A percentile compares a stretch with the other conserved stretches of the same genome.
Conservation (phyloP, 2,329 filamentous ascomycete species). For the Chlorencoelia australis region DNA sequence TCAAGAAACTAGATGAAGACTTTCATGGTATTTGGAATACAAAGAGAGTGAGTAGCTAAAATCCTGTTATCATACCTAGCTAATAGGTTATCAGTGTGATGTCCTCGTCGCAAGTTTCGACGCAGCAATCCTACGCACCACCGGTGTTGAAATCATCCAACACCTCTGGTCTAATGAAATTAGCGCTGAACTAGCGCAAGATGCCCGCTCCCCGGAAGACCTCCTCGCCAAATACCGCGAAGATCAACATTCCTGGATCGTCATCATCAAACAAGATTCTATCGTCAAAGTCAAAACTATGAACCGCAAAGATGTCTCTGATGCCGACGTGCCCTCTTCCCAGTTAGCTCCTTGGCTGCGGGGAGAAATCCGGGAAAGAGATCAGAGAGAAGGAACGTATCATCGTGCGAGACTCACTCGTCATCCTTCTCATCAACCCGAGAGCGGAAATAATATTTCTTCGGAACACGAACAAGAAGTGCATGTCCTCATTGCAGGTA, state of each 20-base stretch:
- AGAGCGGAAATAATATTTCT: no score
- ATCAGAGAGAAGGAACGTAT: conserved; percentile 46
- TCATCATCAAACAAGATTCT: conserved; percentile 73
- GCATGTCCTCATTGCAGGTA: conserved; percentile 72
- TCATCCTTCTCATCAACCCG: conserved; percentile 17
- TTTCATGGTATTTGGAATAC: conserved; percentile 46
- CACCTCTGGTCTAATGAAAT: conserved; percentile 76
- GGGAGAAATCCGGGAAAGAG: conserved; percentile 70
- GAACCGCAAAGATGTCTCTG: conserved; percentile 61
- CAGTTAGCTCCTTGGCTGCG: conserved; percentile 75
- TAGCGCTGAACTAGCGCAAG: conserved; percentile 76
- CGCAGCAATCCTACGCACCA: conserved; percentile 60
- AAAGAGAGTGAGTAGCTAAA: conserved; percentile 49
- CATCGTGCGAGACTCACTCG: conserved; percentile 31
- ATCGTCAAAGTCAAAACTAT: conserved; percentile 73
- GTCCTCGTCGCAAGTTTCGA: conserved; percentile 87
- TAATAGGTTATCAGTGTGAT: conserved; percentile 53
- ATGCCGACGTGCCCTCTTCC: conserved; percentile 62
- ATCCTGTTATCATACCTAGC: neutral
- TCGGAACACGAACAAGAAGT: conserved; percentile 58
- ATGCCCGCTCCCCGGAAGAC: conserved; percentile 71
- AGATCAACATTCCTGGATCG: conserved; percentile 73
- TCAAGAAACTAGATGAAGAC: conserved; percentile 64
- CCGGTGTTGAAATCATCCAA: conserved; percentile 67
- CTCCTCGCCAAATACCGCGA: conserved; percentile 67